Evolutionary conservation across 2,329 filamentous ascomycete genomes (phyloP).

Genomic region (Pseudopyrenochaeta lycopersici): DNA sequence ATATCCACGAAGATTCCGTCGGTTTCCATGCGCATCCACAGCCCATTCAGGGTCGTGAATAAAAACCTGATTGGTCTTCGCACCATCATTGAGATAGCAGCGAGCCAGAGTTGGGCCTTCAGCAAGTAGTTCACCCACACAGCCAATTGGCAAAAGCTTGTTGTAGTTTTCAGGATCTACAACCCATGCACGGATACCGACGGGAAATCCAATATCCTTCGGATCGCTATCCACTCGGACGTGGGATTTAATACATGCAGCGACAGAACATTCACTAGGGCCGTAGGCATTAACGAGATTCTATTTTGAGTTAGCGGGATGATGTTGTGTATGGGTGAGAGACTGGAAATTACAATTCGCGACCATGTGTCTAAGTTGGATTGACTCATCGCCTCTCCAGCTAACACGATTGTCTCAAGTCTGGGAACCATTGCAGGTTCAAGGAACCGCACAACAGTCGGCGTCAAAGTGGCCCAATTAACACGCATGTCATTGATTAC

Average conservation of each 20-base stretch:
- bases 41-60: slow-evolving; percentile 6
- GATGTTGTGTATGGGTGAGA: background rate
- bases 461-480: background rate
- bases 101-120: slow-evolving; percentile 7
- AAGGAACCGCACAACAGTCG: background rate
- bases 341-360: too few relatives aligned
- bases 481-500: slow-evolving; percentile 48
- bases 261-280: background rate
- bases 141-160: slow-evolving; percentile 3
- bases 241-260: background rate
- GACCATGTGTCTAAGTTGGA: background rate
- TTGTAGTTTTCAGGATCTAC: slow-evolving; percentile 8
- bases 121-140: slow-evolving; percentile 5
- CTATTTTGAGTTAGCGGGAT: background rate
- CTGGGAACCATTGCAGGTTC: background rate
- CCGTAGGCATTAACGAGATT: background rate
- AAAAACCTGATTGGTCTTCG: slow-evolving; percentile 5
- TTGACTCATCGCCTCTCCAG: background rate
- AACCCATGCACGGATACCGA: background rate
- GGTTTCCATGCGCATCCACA: background rate
- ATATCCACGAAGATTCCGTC: slow-evolving; percentile 4
- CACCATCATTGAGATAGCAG: slow-evolving; percentile 9
- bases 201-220: background rate
- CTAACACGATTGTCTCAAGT: background rate
- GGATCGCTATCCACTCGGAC: background rate